Conservation (phyloP, 371 early-diverging fungal genomes). For the Blyttiomyces sp. region DNA sequence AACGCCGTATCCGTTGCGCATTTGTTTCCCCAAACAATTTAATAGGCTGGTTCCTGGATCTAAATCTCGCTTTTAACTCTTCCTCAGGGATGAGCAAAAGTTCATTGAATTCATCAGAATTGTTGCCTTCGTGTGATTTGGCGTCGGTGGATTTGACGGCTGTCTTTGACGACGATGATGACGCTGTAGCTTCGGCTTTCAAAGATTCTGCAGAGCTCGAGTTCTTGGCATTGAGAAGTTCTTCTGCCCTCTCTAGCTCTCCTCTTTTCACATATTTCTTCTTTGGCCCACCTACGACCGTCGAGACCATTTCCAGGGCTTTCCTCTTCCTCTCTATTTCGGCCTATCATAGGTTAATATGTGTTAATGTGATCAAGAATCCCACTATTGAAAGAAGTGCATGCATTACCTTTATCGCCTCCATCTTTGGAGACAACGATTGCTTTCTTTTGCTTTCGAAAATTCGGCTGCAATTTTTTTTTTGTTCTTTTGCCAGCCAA, state of each 20-base stretch:
- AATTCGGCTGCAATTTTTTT: neutral
- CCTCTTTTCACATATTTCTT: conserved; percentile 70
- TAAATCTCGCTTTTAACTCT: conserved; percentile 78
- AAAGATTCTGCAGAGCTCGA: too few species aligned
- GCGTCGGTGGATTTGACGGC: neutral
- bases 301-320: conserved; percentile 37
- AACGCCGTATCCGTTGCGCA: conserved; percentile 73
- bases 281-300: conserved; percentile 35
- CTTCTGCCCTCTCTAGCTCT: conserved; percentile 69
- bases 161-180: neutral
- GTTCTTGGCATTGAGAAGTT: conserved; percentile 60
- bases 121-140: conserved; percentile 2
- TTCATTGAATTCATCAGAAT: conserved; percentile 13
- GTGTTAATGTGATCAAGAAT: too few species aligned
- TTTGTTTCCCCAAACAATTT: conserved; percentile 90
- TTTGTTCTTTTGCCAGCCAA: neutral
- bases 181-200: conserved; percentile 7
- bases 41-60: conserved; percentile 88
- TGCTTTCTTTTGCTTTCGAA: too few species aligned
- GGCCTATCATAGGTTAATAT: too few species aligned
- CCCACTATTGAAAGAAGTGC: too few species aligned
- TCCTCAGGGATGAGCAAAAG: conserved; percentile 65
- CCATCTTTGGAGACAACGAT: neutral
- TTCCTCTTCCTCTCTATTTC: conserved; percentile 71
- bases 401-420: too few species aligned